Evolutionary conservation across 164 flowering plant genomes (phyloP), one percentile per base, ranked within the genome.

Genomic region (Stephania japonica): DNA sequence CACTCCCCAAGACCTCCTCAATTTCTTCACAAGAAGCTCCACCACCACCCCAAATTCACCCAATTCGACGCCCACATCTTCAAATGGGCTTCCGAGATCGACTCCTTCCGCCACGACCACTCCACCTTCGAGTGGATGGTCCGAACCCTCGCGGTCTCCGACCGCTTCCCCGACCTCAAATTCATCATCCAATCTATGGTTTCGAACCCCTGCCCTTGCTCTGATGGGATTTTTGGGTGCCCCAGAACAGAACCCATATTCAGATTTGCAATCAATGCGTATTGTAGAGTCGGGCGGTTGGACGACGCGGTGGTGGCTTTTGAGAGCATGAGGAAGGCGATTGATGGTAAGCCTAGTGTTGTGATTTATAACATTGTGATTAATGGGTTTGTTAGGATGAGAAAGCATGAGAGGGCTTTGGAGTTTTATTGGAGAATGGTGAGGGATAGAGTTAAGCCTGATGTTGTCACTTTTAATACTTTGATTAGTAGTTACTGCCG

Each of bases 51-150:
- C 16, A 79, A 47, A 38, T 90, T 91, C 84, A 80, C 90, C 72
- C 95, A 87, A 75, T 86, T 86, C 23, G 95, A 94, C 75, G 61
- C 87, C 82, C 86, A 85, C 72, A 72, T 94, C 81, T 94, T 94
- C 86, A 78, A 73, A 21, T 91, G 91, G 90, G 97, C 92, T 53
- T 73, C 91, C 49, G 27, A 79, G 26, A 49, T 87, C 27, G 97
- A 92, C 70, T 81, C 91, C 63, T 94, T 85, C 81, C 90, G 94
- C 70, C 97, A 92, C 75, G 91, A 91, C 42, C 98, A 94, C 80
- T 70, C 82, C 72, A 88, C 97, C 61, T 91, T 83, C 73, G 87
- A 85, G 12, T 94, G 93, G 94, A 91, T 91, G 87, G 80, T 80
- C 41, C 82, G 83, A 18, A 84, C 93, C 62, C 87, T 94, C 42